phyloP scores from a whole-genome alignment of 2,329 filamentous ascomycete genomes.

The Colletotrichum sp. region DNA sequence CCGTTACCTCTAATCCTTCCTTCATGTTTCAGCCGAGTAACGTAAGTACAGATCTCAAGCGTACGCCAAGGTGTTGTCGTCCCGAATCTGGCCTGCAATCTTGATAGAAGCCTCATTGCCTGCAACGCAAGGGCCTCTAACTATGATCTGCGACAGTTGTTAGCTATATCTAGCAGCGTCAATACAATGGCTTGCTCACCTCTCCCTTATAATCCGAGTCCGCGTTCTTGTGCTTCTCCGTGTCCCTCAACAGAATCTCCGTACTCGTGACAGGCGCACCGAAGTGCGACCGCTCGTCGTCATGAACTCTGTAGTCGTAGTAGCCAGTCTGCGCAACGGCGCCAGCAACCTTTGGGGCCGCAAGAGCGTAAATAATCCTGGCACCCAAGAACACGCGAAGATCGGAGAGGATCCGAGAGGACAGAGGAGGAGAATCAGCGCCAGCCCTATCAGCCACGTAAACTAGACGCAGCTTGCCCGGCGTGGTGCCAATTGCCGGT shows the following conservation, averaged over 20 bases:
- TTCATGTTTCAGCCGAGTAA: neutral
- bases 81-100: slow-evolving; percentile 66
- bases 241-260: slow-evolving; percentile 77
- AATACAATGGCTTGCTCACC: slow-evolving; percentile 47
- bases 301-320: slow-evolving; percentile 78
- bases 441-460: slow-evolving; percentile 78
- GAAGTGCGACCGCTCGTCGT: slow-evolving; percentile 67
- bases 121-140: slow-evolving; percentile 74
- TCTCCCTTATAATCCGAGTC: slow-evolving; percentile 67
- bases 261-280: slow-evolving; percentile 80
- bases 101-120: slow-evolving; percentile 69
- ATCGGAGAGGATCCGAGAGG: slow-evolving; percentile 74
- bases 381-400: slow-evolving; percentile 81
- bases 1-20: neutral
- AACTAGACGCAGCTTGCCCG: slow-evolving; percentile 80
- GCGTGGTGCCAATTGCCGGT: slow-evolving; percentile 63
- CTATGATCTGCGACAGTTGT: slow-evolving; percentile 60
- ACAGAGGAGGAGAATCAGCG: slow-evolving; percentile 65
- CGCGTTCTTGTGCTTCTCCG: slow-evolving; percentile 61
- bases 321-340: slow-evolving; percentile 86
- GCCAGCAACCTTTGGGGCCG: slow-evolving; percentile 82
- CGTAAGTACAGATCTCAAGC: slow-evolving; percentile 27
- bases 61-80: slow-evolving; percentile 75
- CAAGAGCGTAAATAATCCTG: slow-evolving; percentile 83
- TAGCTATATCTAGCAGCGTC: neutral